Percentiles rank a stretch among this genome's conserved stretches.
Conservation (phyloP, 768 basidiomycete species). For the Amanita phalloides region DNA sequence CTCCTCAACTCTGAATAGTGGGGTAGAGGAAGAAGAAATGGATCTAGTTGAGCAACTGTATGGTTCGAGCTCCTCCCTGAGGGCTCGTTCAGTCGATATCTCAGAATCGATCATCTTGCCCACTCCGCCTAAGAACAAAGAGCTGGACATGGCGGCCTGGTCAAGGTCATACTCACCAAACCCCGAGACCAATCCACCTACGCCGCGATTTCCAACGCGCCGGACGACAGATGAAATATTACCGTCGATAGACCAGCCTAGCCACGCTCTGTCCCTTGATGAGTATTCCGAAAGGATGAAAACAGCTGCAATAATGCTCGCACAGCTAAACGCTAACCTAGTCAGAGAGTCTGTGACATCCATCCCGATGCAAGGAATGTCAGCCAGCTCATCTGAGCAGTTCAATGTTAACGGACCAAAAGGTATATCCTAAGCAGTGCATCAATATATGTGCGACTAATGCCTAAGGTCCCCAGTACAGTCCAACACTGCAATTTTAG, state of each 20-base stretch:
- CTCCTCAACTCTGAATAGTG: slow-evolving; percentile 15
- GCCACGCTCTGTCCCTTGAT: slow-evolving; percentile 63
- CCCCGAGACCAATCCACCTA: slow-evolving; percentile 11
- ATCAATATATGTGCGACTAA: slow-evolving; percentile 36
- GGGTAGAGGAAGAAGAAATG: slow-evolving; percentile 71
- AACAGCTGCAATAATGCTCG: slow-evolving; percentile 96
- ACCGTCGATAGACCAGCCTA: not conserved
- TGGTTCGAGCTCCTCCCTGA: slow-evolving; percentile 65
- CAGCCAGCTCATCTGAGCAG: slow-evolving; percentile 8
- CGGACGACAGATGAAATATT: not conserved
- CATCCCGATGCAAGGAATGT: slow-evolving; percentile 7
- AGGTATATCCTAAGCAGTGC: slow-evolving; percentile 29
- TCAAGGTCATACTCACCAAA: slow-evolving; percentile 40
- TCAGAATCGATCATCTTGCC: slow-evolving; percentile 80
- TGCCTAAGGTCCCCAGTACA: slow-evolving; percentile 10
- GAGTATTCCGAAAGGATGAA: slow-evolving; percentile 99
- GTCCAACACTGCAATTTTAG: slow-evolving; percentile 9
- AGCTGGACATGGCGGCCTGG: slow-evolving; percentile 82
- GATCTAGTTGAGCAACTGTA: slow-evolving; percentile 96
- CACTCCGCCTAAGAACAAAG: slow-evolving; percentile 76
- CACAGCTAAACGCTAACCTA: slow-evolving; percentile 84
- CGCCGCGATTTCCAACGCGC: slow-evolving; percentile 8
- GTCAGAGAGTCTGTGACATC: slow-evolving; percentile 39
- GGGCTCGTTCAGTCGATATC: slow-evolving; percentile 62
- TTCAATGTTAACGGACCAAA: slow-evolving; percentile 13